phyloP scores from a whole-genome alignment of 768 basidiomycete genomes.

The Jaapia argillacea region DNA sequence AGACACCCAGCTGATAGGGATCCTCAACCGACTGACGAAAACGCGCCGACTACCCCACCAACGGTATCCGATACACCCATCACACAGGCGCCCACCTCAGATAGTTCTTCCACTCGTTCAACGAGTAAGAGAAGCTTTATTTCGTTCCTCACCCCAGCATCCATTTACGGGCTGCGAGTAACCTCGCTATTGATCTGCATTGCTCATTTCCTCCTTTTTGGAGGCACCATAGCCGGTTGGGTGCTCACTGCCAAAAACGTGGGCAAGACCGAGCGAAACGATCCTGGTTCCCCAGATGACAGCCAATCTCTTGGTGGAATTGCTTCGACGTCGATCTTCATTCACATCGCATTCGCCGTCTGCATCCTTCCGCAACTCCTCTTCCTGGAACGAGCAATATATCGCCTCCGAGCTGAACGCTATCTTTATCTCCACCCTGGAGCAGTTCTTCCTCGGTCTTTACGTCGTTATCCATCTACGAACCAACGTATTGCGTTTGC shows the following conservation, averaged over 20 bases:
- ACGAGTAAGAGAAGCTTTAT: conserved; percentile 22
- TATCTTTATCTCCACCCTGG: conserved; percentile 51
- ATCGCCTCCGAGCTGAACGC: conserved; percentile 57
- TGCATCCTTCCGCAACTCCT: conserved; percentile 40
- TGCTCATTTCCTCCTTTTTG: conserved; percentile 28
- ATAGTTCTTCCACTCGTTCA: conserved; percentile 16
- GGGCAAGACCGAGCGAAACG: conserved; percentile 4
- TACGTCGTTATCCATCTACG: conserved; percentile 6
- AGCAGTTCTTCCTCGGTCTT: conserved; percentile 22
- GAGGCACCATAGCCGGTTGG: conserved; percentile 48
- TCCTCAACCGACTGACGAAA: conserved; percentile 10
- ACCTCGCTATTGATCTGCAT: conserved; percentile 32
- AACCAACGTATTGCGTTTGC: conserved; percentile 34
- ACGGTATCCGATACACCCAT: neutral
- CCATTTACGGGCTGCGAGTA: conserved; percentile 33
- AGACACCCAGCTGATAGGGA: conserved; percentile 41
- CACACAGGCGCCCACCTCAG: neutral
- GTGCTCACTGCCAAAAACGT: conserved; percentile 26
- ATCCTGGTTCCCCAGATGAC: neutral
- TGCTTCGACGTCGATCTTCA: conserved; percentile 27
- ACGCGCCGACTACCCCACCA: conserved; percentile 7
- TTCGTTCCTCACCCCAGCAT: conserved; percentile 29
- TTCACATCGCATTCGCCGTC: conserved; percentile 55
- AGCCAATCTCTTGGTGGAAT: neutral
- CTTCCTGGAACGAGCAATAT: conserved; percentile 55